Percentiles rank a stretch among this genome's conserved stretches.
Evolutionary conservation across 2,329 filamentous ascomycete genomes (phyloP).

Genomic region (Aspergillus brunneoviolaceus): DNA sequence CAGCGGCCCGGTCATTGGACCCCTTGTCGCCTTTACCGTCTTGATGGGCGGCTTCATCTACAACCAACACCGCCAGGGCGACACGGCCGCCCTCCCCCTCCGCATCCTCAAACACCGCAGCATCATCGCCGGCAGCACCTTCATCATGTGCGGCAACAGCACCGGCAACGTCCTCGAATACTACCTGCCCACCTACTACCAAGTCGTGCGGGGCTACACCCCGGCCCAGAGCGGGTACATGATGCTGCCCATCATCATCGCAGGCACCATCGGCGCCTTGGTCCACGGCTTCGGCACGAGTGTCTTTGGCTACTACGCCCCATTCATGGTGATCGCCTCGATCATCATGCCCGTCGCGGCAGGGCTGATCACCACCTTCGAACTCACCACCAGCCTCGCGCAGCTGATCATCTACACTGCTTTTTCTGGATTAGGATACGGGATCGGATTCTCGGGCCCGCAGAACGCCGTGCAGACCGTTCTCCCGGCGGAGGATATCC

Average conservation of each 20-base stretch:
- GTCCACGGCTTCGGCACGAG: conserved; percentile 24
- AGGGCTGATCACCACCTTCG: conserved; percentile 35
- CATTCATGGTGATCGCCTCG: conserved; percentile 36
- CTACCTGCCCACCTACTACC: conserved; percentile 39
- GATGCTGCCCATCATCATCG: conserved; percentile 28
- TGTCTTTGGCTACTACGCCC: conserved; percentile 34
- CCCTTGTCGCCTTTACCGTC: conserved; percentile 33
- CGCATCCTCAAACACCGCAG: conserved; percentile 33
- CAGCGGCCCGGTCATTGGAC: conserved; percentile 31
- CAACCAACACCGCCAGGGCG: conserved; percentile 31
- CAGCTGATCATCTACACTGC: conserved; percentile 30
- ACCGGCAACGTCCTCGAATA: conserved; percentile 26
- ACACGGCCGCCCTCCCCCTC: conserved; percentile 34
- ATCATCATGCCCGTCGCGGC: conserved; percentile 34
- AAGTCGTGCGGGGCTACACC: conserved; percentile 25
- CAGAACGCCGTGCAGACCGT: conserved; percentile 33
- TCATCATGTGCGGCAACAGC: conserved; percentile 24
- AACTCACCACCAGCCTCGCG: conserved; percentile 19
- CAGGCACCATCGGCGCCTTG: conserved; percentile 23
- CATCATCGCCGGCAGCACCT: conserved; percentile 26
- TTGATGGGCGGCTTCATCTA: conserved; percentile 32
- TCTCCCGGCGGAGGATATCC: conserved; percentile 25
- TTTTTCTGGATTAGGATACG: conserved; percentile 30
- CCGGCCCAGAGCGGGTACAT: conserved; percentile 27
- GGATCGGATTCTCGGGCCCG: conserved; percentile 33